Percentiles rank a stretch among this genome's conserved stretches.
These are phyloP conservation scores for Neurospora sp. DNA, from an alignment of 495 filamentous ascomycete species.

Conservation along the genomic window DNA sequence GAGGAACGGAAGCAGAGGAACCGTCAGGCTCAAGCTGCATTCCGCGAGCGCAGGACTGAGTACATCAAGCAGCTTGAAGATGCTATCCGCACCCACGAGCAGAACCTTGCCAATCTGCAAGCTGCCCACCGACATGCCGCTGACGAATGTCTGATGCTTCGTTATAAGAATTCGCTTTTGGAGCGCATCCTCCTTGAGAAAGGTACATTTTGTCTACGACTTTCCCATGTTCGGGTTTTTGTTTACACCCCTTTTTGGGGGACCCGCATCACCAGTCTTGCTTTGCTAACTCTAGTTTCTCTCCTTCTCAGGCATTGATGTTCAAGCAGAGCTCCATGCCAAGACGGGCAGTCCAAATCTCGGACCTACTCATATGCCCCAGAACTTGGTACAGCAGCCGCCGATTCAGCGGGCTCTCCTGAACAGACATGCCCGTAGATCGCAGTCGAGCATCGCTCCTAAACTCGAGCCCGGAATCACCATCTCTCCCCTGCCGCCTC, in stretches of 20 bases:
- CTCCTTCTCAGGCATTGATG: constrained; percentile 68
- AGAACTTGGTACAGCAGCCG: constrained; percentile 54
- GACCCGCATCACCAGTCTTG: not conserved
- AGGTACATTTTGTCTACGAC: constrained; percentile 39
- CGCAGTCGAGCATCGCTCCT: constrained; percentile 59
- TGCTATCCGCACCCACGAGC: constrained; percentile 95
- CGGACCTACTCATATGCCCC: constrained; percentile 50
- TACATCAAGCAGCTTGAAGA: constrained; percentile 99
- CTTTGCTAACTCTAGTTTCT: not conserved
- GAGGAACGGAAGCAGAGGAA: constrained; percentile 98
- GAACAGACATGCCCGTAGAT: constrained; percentile 60
- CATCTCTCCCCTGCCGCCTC: constrained; percentile 38
- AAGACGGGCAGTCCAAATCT: constrained; percentile 71
- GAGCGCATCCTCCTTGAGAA: constrained; percentile 94
- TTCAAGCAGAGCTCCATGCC: constrained; percentile 84
- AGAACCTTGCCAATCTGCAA: constrained; percentile 80
- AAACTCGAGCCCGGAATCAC: constrained; percentile 54
- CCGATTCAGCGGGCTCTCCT: constrained; percentile 63
- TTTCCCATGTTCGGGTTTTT: not conserved
- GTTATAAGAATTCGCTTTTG: constrained; percentile 95
- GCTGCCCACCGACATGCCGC: constrained; percentile 90
- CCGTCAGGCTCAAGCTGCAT: constrained; percentile 92
- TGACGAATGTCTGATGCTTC: constrained; percentile 95
- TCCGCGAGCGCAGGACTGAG: constrained; percentile 91
- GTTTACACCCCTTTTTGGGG: not conserved